Evolutionary conservation across 1,284 basidiomycete species (phyloP).

Genomic region (Cutaneotrichosporon daszewskae): DNA sequence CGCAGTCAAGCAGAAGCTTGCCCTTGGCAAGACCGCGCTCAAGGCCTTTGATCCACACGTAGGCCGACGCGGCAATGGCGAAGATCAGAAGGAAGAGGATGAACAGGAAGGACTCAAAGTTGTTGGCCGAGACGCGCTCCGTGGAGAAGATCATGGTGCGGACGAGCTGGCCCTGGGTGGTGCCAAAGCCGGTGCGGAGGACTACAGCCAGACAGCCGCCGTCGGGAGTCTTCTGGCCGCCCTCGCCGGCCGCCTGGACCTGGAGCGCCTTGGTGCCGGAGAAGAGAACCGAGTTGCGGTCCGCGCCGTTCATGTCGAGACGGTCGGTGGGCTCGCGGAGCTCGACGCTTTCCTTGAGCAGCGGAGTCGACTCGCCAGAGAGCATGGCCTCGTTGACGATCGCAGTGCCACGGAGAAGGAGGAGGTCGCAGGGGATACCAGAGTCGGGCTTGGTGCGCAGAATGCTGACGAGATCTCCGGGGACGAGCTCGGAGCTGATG

Average conservation of each 20-base stretch:
- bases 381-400: conserved; percentile 98
- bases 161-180: conserved; percentile 89
- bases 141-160: conserved; percentile 97
- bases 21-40: conserved; percentile 86
- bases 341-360: conserved; percentile 87
- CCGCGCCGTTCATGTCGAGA: conserved; percentile 74
- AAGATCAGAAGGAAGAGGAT: conserved; percentile 94
- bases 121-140: conserved; percentile 90
- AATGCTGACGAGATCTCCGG: conserved; percentile 82
- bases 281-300: conserved; percentile 84
- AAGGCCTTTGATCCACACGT: conserved; percentile 93
- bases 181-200: conserved; percentile 91
- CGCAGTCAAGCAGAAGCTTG: conserved; percentile 85
- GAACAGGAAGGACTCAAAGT: conserved; percentile 86
- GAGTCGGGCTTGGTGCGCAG: conserved; percentile 73
- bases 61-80: conserved; percentile 89
- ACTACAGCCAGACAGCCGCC: conserved; percentile 84
- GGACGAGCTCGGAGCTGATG: conserved; percentile 76
- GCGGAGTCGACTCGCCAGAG: conserved; percentile 89
- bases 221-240: conserved; percentile 59
- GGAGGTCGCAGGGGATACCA: conserved; percentile 80
- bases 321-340: conserved; percentile 68
- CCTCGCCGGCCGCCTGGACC: conserved; percentile 50
- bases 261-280: conserved; percentile 92
- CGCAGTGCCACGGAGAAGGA: conserved; percentile 78